Percentiles rank a stretch among this genome's conserved stretches.
Evolutionary conservation across 1,284 basidiomycete species (phyloP).

Genomic region (Cutaneotrichosporon dermatis): DNA sequence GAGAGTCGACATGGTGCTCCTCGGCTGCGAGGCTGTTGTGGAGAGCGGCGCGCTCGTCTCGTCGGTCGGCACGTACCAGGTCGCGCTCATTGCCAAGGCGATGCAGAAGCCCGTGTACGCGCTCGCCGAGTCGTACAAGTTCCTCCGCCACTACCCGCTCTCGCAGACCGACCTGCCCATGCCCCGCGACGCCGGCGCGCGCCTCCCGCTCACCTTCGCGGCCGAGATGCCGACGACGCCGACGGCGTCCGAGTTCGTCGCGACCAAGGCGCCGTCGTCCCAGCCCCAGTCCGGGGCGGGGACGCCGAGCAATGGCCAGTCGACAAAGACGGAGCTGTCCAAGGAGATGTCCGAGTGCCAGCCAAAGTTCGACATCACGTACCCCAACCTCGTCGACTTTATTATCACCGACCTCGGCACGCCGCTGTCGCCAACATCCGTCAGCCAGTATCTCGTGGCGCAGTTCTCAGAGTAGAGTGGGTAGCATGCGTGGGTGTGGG

Average conservation of each 20-base stretch:
- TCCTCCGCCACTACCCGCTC: conserved; percentile 91
- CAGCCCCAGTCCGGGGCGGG: too few relatives aligned
- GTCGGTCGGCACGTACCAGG: conserved; percentile 87
- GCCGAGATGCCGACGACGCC: conserved; percentile 14
- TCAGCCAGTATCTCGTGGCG: conserved; percentile 49
- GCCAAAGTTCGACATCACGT: conserved; percentile 52
- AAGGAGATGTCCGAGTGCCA: conserved; percentile 49
- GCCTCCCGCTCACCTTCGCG: conserved; percentile 27
- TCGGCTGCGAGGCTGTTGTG: conserved; percentile 95
- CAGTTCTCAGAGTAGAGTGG: conserved; percentile 39
- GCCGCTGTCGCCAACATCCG: conserved; percentile 43
- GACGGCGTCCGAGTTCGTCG: too few relatives aligned
- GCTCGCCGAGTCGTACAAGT: conserved; percentile 96
- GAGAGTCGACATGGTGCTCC: conserved; percentile 87
- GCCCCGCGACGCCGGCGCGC: conserved; percentile 8
- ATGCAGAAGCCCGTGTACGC: conserved; percentile 96
- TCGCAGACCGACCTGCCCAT: conserved; percentile 90
- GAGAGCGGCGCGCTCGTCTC: conserved; percentile 65
- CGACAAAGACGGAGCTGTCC: conserved; percentile 36
- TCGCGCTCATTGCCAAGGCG: conserved; percentile 92
- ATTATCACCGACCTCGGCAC: conserved; percentile 49
- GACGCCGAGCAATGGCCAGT: not conserved
- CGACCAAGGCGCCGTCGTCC: too few relatives aligned
- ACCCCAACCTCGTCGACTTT: conserved; percentile 49
- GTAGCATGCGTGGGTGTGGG: too few relatives aligned